A percentile compares a stretch with the other conserved stretches of the same genome.
These are phyloP conservation scores for Fusarium palustre DNA, from an alignment of 2,329 filamentous ascomycete species.

Conservation along the genomic window DNA sequence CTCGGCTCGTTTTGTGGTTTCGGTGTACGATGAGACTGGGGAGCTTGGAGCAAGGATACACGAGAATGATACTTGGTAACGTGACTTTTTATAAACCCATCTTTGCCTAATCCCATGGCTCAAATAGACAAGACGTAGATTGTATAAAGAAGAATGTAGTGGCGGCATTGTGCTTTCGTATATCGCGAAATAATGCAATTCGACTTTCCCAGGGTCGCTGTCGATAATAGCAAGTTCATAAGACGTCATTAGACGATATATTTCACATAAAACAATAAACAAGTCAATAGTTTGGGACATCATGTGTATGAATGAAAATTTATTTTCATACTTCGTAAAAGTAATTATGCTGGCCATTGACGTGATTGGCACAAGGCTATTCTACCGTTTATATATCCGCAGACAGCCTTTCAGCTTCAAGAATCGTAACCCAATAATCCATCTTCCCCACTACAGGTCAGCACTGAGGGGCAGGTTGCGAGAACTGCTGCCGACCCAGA, in stretches of 20 bases:
- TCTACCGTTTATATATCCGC: background rate
- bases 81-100: no score
- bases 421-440: background rate
- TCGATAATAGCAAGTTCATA: no score
- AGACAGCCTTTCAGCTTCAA: background rate
- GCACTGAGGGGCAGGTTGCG: slow-evolving; percentile 62
- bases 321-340: slow-evolving; percentile 13
- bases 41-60: no score
- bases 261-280: background rate
- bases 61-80: no score
- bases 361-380: slow-evolving; percentile 13
- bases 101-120: no score
- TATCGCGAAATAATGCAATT: no score
- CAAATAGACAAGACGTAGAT: no score
- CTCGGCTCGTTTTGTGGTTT: no score
- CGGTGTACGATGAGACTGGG: no score
- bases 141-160: no score
- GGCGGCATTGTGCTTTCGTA: no score
- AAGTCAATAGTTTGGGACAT: background rate
- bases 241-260: background rate
- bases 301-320: background rate
- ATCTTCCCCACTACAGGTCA: slow-evolving; percentile 23
- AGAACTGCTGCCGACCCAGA: slow-evolving; percentile 67
- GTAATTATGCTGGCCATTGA: slow-evolving; percentile 19
- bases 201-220: no score